Evolutionary conservation across 2,329 filamentous ascomycete genomes (phyloP).

Genomic region (Colletotrichum aenigma): DNA sequence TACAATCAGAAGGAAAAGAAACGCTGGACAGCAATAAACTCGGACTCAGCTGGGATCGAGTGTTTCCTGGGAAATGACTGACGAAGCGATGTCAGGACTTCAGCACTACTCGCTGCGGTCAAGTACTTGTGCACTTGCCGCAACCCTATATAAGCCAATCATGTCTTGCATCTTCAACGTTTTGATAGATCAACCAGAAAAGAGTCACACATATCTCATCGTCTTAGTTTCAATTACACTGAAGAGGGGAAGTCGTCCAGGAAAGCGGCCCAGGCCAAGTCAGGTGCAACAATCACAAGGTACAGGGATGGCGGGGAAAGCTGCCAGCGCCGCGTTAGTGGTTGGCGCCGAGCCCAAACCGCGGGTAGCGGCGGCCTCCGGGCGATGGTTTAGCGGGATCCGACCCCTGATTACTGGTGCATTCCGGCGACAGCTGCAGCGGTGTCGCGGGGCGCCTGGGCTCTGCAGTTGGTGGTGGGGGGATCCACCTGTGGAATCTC

Average conservation of each 20-base stretch:
- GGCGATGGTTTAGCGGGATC: constrained; percentile 9
- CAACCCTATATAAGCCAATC: background rate
- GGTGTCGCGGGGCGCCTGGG: background rate
- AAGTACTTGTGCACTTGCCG: background rate
- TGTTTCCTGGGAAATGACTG: background rate
- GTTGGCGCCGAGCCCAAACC: background rate
- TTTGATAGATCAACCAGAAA: background rate
- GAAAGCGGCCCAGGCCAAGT: background rate
- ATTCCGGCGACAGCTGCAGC: constrained; percentile 1
- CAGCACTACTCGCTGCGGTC: background rate
- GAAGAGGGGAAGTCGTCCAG: background rate
- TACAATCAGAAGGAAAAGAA: background rate
- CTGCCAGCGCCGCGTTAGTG: background rate
- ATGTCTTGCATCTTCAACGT: background rate
- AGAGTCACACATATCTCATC: background rate
- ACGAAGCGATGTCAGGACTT: background rate
- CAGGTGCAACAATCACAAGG: background rate
- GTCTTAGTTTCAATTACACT: background rate
- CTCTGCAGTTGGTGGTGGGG: background rate
- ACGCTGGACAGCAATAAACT: background rate
- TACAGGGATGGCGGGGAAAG: background rate
- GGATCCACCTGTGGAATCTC: constrained; percentile 1
- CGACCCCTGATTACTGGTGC: constrained; percentile 2
- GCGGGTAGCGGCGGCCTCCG: constrained; percentile 20
- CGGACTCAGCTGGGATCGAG: background rate